Evolutionary conservation across 768 basidiomycete species (phyloP).

Genomic region (Trametopsis cervina): DNA sequence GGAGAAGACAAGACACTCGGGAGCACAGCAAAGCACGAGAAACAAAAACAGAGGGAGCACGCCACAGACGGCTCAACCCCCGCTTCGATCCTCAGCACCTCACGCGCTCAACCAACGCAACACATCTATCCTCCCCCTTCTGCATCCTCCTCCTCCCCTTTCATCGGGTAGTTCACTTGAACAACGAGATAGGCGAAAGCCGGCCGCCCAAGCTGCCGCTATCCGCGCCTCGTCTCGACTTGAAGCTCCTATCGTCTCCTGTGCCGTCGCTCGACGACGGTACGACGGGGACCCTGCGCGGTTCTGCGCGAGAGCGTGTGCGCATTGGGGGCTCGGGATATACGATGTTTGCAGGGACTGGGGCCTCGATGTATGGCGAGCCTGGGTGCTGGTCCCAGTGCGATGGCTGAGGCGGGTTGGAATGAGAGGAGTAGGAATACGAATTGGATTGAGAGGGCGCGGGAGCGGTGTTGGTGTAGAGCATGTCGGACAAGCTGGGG

Average conservation of each 20-base stretch:
- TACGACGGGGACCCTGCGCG: not conserved
- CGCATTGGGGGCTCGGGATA: conserved; percentile 10
- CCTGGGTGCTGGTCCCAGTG: not conserved
- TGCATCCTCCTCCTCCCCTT: too few species aligned
- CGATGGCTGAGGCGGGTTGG: not conserved
- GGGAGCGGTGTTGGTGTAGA: not conserved
- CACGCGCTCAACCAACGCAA: too few species aligned
- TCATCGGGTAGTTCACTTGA: too few species aligned
- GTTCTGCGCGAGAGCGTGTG: conserved; percentile 3
- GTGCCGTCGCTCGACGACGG: not conserved
- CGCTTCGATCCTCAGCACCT: too few species aligned
- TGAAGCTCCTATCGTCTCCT: not conserved
- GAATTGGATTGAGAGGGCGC: not conserved
- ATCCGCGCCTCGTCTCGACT: not conserved
- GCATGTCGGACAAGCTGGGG: conserved; percentile 9
- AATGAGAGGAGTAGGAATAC: not conserved
- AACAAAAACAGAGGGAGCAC: too few species aligned
- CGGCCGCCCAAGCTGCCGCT: not conserved
- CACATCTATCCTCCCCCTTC: too few species aligned
- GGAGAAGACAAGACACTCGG: too few species aligned
- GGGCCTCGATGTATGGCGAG: conserved; percentile 4
- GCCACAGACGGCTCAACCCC: too few species aligned
- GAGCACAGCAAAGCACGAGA: too few species aligned
- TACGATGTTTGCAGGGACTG: conserved; percentile 6
- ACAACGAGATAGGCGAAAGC: conserved; percentile 5